phyloP scores from a whole-genome alignment of 768 basidiomycete genomes.

The Paxillus rubicundulus region DNA sequence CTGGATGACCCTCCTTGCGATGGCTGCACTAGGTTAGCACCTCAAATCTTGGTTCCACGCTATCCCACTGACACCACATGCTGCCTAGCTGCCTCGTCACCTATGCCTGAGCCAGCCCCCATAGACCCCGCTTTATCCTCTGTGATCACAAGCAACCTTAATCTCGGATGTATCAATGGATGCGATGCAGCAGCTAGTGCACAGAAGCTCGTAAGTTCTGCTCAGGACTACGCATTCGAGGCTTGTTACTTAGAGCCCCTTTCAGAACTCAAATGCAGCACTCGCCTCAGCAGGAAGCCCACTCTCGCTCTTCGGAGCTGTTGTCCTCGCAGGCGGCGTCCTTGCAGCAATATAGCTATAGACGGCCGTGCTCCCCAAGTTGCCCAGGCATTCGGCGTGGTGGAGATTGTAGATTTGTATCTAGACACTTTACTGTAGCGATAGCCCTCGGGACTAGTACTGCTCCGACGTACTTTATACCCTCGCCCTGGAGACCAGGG shows the following conservation, averaged over 20 bases:
- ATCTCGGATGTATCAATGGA: conserved; percentile 23
- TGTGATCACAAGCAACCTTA: conserved; percentile 23
- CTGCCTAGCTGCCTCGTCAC: conserved; percentile 20
- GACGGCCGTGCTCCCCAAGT: background rate
- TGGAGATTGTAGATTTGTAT: background rate
- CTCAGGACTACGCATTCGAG: too few relatives aligned
- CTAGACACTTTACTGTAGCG: conserved; percentile 15
- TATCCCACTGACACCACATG: background rate
- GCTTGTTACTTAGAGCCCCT: background rate
- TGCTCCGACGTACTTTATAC: conserved; percentile 4
- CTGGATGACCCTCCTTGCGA: conserved; percentile 21
- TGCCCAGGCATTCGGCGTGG: background rate
- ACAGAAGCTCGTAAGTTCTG: conserved; percentile 20
- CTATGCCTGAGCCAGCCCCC: conserved; percentile 23
- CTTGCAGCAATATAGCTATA: conserved; percentile 14
- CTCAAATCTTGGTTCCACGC: background rate
- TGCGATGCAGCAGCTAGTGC: conserved; percentile 18
- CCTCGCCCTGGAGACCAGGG: background rate
- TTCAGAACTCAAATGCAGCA: conserved; percentile 21
- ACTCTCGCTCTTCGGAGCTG: conserved; percentile 19
- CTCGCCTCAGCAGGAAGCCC: conserved; percentile 17
- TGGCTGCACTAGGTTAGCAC: conserved; percentile 19
- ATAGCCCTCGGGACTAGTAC: conserved; percentile 6
- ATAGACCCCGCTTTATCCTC: conserved; percentile 19
- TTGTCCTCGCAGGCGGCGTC: conserved; percentile 21